Evolutionary conservation across 192 early-diverging fungal genomes (phyloP).

Genomic region (Linnemannia schmuckeri): DNA sequence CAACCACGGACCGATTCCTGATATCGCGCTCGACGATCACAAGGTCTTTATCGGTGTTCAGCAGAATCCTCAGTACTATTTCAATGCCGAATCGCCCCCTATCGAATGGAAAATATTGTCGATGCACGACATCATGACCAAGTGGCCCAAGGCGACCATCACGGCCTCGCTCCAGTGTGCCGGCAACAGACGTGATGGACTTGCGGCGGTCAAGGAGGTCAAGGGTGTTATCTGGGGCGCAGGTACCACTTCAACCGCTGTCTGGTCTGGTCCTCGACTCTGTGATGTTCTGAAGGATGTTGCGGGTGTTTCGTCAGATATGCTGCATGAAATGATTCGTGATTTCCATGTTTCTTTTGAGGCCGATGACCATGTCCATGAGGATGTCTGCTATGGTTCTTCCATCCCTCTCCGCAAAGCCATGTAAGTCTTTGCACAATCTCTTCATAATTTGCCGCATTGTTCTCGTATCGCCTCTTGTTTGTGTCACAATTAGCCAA

Average conservation of each 20-base stretch:
- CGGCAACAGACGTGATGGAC: conserved; percentile 82
- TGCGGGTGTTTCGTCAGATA: conserved; percentile 62
- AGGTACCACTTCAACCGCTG: conserved; percentile 81
- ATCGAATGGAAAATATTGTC: conserved; percentile 13
- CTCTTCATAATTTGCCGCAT: not conserved
- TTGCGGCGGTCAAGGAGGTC: conserved; percentile 76
- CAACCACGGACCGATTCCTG: conserved; percentile 91
- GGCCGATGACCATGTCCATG: conserved; percentile 72
- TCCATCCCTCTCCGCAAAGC: conserved; percentile 75
- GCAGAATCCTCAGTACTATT: not conserved
- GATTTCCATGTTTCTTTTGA: conserved; percentile 71
- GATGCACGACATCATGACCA: conserved; percentile 30
- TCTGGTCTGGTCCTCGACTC: conserved; percentile 81
- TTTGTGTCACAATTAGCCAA: not conserved
- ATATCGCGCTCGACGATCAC: conserved; percentile 70
- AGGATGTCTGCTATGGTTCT: conserved; percentile 75
- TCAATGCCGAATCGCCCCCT: not conserved
- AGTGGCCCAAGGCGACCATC: conserved; percentile 30
- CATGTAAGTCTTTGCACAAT: conserved; percentile 49
- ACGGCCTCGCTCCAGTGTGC: conserved; percentile 66
- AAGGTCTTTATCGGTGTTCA: conserved; percentile 67
- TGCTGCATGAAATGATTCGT: conserved; percentile 51
- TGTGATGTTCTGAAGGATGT: conserved; percentile 73
- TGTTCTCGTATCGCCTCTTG: not conserved
- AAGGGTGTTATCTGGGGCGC: conserved; percentile 83